Percentiles rank a stretch among this genome's conserved stretches.
Evolutionary conservation across 2,329 filamentous ascomycete species (phyloP).

Genomic region (Reticulascus tulasneorum): DNA sequence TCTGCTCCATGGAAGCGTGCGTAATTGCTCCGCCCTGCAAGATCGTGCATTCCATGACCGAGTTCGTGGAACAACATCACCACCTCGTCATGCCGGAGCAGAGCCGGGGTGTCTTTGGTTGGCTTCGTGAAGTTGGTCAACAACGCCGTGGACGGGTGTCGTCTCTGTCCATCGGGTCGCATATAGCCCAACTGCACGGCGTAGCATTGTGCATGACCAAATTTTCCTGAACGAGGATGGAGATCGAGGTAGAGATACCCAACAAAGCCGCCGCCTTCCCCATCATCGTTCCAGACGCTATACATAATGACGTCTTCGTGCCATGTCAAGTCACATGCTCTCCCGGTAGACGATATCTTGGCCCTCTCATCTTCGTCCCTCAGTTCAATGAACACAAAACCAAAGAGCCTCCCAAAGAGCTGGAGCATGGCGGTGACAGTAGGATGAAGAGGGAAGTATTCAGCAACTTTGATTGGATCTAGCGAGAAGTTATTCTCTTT

Average conservation of each 20-base stretch:
- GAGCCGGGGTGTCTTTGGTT: conserved; percentile 47
- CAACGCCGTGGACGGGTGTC: conserved; percentile 37
- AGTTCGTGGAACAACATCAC: conserved; percentile 40
- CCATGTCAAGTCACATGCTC: conserved; percentile 58
- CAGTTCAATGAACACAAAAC: conserved; percentile 42
- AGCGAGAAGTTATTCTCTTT: conserved; percentile 49
- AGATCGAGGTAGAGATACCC: conserved; percentile 82
- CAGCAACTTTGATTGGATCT: conserved; percentile 49
- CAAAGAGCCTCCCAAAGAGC: conserved; percentile 28
- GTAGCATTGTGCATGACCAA: background rate
- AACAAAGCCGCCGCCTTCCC: conserved; percentile 66
- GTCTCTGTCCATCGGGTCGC: background rate
- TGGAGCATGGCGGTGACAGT: conserved; percentile 51
- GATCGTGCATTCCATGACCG: conserved; percentile 54
- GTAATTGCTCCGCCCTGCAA: conserved; percentile 46
- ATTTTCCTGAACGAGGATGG: conserved; percentile 75
- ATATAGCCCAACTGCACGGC: background rate
- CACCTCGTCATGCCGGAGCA: conserved; percentile 54
- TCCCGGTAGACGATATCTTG: conserved; percentile 47
- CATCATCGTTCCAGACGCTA: conserved; percentile 74
- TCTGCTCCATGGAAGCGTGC: conserved; percentile 49
- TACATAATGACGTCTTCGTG: conserved; percentile 68
- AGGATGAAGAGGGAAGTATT: conserved; percentile 52
- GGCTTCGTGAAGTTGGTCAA: conserved; percentile 58
- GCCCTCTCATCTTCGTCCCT: conserved; percentile 35